Conservation (phyloP, 75 land plant genomes). For the Ceratopteris richardii region DNA sequence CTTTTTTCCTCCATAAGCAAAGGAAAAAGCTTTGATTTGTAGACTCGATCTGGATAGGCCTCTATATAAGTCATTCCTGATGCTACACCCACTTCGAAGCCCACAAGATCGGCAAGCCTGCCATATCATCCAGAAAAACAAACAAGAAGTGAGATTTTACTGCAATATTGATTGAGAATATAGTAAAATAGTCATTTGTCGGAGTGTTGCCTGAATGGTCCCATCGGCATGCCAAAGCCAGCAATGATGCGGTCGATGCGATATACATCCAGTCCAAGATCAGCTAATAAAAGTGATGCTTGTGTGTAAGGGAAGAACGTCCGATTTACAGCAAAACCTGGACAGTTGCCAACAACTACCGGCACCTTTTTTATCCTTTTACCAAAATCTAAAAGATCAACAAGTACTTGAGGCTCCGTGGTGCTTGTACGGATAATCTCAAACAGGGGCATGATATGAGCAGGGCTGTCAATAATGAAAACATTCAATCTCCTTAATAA, state of each 20-base stretch:
- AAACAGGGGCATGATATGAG: constrained; percentile 96
- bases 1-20: constrained; percentile 62
- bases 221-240: constrained; percentile 94
- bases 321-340: constrained; percentile 92
- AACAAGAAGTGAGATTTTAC: no score
- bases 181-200: no score
- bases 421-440: constrained; percentile 85
- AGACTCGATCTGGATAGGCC: constrained; percentile 60
- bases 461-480: constrained; percentile 55
- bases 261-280: constrained; percentile 85
- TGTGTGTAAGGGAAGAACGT: constrained; percentile 91
- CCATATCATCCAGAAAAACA: not conserved
- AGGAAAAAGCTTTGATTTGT: constrained; percentile 34
- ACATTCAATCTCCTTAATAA: no score
- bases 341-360: constrained; percentile 93
- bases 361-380: constrained; percentile 89
- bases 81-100: constrained; percentile 72
- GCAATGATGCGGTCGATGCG: constrained; percentile 70
- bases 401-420: constrained; percentile 80
- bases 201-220: constrained; percentile 75
- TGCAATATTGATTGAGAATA: no score
- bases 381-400: constrained; percentile 79
- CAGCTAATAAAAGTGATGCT: constrained; percentile 48
- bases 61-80: constrained; percentile 32
- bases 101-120: constrained; percentile 82